Base-by-base conservation (phyloP, 805 yeast genomes). In the Torulaspora delbrueckii region DNA sequence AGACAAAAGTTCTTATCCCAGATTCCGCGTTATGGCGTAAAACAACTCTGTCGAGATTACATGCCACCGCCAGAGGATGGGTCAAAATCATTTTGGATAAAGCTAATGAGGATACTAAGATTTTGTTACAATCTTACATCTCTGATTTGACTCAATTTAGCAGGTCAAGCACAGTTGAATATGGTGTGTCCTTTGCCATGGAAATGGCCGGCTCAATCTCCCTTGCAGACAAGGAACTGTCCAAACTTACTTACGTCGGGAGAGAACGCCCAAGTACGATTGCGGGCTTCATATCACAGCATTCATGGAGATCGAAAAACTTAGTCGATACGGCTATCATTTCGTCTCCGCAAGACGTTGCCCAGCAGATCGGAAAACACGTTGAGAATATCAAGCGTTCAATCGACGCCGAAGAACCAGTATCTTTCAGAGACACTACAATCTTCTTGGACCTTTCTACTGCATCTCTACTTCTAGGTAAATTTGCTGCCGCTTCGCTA, bases 131-230 rank as follows among this genome's bases (percentile, higher is more conserved):
- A 57, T 72, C 84, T 0, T 93, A 91, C 58, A 78, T 89, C 3
- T 74, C 87, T 1, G 74, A 71, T 24, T 54, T 68, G 53, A 68
- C 72, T 22, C 49, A 55, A 47, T 62, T 56, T 45, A 68, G 56
- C 51, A 66, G 58, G 51, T 60, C 62, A 53, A 74, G 63, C 55
- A 69, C 57, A 56, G 75, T 86, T 34, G 82, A 85, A 46, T 81
- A 76, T 57, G 98, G 98, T 44, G 83, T 89, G 40, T 82, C 95
- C 0, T 86, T 91, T 72, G 98, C 99, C 0, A 69, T 90, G 47
- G 93, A 86, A 53, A 77, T 88, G 82, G 95, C 96, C 1, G 88
- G 93, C 3, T 63, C 77, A 4, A 75, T 87, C 9, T 67, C 81
- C n/a, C 73, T 82, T 14, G 73, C 73, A 24, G 95, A 87, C 56